A percentile compares a stretch with the other conserved stretches of the same genome.
Evolutionary conservation across 768 basidiomycete genomes (phyloP).

Genomic region (Russula griseocarnosa): DNA sequence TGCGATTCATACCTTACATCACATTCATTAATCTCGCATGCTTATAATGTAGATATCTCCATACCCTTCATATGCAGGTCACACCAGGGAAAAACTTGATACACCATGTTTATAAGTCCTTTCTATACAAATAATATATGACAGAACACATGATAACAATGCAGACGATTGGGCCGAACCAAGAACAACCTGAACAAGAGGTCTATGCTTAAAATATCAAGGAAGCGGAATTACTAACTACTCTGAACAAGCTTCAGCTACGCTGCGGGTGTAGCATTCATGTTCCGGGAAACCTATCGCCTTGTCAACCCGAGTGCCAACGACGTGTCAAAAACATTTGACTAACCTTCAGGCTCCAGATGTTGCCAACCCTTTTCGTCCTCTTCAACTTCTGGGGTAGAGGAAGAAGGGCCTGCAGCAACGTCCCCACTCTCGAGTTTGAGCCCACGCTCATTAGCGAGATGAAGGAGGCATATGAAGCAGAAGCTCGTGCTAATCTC

Average conservation of each 20-base stretch:
- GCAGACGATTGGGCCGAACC: background rate
- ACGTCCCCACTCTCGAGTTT: conserved; percentile 58
- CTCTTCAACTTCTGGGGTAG: conserved; percentile 39
- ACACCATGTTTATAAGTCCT: conserved; percentile 13
- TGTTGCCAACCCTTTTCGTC: conserved; percentile 57
- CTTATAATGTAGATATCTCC: background rate
- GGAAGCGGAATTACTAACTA: background rate
- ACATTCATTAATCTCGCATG: background rate
- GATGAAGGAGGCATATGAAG: conserved; percentile 94
- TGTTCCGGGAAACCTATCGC: conserved; percentile 45
- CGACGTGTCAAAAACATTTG: background rate
- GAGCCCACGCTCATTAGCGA: conserved; percentile 95
- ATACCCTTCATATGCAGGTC: conserved; percentile 15
- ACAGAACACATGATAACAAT: conserved; percentile 5
- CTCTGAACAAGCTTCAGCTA: conserved; percentile 2
- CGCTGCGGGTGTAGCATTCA: conserved; percentile 35
- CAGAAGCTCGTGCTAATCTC: conserved; percentile 99
- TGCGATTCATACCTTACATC: background rate
- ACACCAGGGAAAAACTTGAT: conserved; percentile 9
- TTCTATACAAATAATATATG: conserved; percentile 5
- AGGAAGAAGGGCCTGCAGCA: conserved; percentile 33
- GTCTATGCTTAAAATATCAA: background rate
- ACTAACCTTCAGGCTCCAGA: conserved; percentile 72
- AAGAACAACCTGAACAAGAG: background rate
- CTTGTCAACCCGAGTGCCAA: background rate